Conservation (phyloP, 2,329 filamentous ascomycete species). For the Fusarium multiceps region DNA sequence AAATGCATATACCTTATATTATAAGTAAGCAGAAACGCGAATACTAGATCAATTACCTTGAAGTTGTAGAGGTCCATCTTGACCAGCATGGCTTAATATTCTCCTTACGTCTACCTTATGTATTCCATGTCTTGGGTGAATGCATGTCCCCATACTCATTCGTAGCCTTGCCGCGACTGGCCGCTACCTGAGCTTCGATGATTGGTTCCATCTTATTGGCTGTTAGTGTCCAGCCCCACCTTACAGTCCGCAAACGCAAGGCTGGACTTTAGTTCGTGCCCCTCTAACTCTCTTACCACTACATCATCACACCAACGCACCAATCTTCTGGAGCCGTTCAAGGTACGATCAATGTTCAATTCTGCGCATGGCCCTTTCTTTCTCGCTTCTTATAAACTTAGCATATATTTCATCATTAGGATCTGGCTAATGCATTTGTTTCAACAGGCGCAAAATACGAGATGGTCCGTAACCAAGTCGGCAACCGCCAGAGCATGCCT, state of each 20-base stretch:
- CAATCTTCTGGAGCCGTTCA: slow-evolving; percentile 10
- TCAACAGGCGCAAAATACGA: slow-evolving; percentile 7
- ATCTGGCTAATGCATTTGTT: slow-evolving; percentile 17
- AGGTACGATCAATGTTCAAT: slow-evolving; percentile 28
- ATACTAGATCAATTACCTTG: background rate
- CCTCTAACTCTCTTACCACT: slow-evolving; percentile 42
- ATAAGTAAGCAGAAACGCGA: background rate
- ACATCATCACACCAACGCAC: slow-evolving; percentile 23
- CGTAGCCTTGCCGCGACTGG: slow-evolving; percentile 18
- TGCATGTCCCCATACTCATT: background rate
- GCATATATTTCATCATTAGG: no score
- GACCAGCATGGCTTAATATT: background rate
- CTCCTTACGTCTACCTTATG: background rate
- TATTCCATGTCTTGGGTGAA: background rate
- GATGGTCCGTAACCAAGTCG: slow-evolving; percentile 49
- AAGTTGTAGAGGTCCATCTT: background rate
- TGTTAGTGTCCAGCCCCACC: background rate
- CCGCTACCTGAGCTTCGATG: background rate
- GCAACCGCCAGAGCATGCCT: slow-evolving; percentile 23
- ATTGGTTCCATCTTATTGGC: slow-evolving; percentile 2
- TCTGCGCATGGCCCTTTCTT: background rate
- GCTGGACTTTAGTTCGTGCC: slow-evolving; percentile 35
- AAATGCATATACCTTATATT: background rate
- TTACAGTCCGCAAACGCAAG: slow-evolving; percentile 31
- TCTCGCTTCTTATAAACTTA: background rate